Evolutionary conservation across 129 eudicot genomes (phyloP).

Genomic region (Lonicera japonica): DNA sequence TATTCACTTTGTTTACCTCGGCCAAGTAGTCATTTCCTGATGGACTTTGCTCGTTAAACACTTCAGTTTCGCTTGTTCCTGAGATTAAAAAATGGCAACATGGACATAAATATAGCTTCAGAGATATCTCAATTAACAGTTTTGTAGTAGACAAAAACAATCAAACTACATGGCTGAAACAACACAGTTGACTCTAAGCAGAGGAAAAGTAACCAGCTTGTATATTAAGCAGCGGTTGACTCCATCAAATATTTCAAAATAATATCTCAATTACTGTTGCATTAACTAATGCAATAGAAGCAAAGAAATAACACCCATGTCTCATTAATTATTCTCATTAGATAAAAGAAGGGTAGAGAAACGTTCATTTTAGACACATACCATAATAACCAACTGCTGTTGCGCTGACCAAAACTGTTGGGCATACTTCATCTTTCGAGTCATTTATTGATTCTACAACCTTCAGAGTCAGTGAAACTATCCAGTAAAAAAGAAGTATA

Average conservation of each 20-base stretch:
- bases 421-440: slow-evolving; percentile 53
- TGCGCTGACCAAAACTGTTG: slow-evolving; percentile 83
- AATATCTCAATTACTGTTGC: too few species aligned
- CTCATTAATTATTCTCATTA: neutral
- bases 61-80: slow-evolving; percentile 88
- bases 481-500: slow-evolving; percentile 8
- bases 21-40: slow-evolving; percentile 93
- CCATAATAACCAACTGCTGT: slow-evolving; percentile 98
- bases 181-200: neutral
- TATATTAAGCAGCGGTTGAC: neutral
- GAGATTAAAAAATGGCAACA: slow-evolving; percentile 7
- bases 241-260: neutral
- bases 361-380: slow-evolving; percentile 16
- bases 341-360: neutral
- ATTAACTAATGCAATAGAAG: too few species aligned
- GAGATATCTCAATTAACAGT: neutral
- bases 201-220: neutral
- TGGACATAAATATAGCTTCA: neutral
- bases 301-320: too few species aligned
- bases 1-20: slow-evolving; percentile 43
- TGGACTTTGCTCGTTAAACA: slow-evolving; percentile 85
- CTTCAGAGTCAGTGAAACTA: slow-evolving; percentile 28
- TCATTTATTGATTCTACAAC: slow-evolving; percentile 75
- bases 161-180: slow-evolving; percentile 4
- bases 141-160: neutral